Percentiles rank a stretch among this genome's conserved stretches.
Evolutionary conservation across 371 early-diverging fungal genomes (phyloP).

Genomic region (Mortierella sp.): DNA sequence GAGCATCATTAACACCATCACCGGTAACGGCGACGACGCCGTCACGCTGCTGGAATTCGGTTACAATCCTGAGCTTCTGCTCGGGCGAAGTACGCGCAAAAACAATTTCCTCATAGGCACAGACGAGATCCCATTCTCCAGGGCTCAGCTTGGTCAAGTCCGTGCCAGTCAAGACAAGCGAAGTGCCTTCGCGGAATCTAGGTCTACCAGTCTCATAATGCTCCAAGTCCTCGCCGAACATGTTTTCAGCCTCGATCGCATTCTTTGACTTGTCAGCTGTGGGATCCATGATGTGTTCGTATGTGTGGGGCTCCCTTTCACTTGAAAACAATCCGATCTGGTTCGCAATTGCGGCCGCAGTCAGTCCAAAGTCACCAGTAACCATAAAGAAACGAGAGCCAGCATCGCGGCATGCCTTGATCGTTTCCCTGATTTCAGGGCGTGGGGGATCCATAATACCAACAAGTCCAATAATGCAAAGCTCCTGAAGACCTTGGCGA

Average conservation of each 20-base stretch:
- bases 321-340: slow-evolving; percentile 72
- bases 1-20: slow-evolving; percentile 96
- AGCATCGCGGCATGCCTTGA: slow-evolving; percentile 69
- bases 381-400: slow-evolving; percentile 85
- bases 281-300: slow-evolving; percentile 49
- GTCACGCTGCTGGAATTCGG: slow-evolving; percentile 76
- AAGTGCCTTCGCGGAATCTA: slow-evolving; percentile 45
- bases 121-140: slow-evolving; percentile 69
- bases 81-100: slow-evolving; percentile 90
- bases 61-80: slow-evolving; percentile 85
- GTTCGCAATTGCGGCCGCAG: slow-evolving; percentile 79
- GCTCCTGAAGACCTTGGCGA: slow-evolving; percentile 49
- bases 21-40: slow-evolving; percentile 84
- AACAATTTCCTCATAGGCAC: slow-evolving; percentile 79
- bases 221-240: slow-evolving; percentile 13
- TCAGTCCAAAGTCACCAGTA: slow-evolving; percentile 79
- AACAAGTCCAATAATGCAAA: slow-evolving; percentile 72
- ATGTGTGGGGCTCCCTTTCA: slow-evolving; percentile 59
- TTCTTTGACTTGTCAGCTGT: slow-evolving; percentile 6
- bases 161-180: slow-evolving; percentile 67
- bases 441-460: slow-evolving; percentile 84
- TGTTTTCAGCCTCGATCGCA: not conserved
- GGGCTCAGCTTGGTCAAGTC: slow-evolving; percentile 66
- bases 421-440: slow-evolving; percentile 70
- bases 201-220: slow-evolving; percentile 44